phyloP scores from a whole-genome alignment of 2,329 filamentous ascomycete genomes.

The Ophiostoma populinum region DNA sequence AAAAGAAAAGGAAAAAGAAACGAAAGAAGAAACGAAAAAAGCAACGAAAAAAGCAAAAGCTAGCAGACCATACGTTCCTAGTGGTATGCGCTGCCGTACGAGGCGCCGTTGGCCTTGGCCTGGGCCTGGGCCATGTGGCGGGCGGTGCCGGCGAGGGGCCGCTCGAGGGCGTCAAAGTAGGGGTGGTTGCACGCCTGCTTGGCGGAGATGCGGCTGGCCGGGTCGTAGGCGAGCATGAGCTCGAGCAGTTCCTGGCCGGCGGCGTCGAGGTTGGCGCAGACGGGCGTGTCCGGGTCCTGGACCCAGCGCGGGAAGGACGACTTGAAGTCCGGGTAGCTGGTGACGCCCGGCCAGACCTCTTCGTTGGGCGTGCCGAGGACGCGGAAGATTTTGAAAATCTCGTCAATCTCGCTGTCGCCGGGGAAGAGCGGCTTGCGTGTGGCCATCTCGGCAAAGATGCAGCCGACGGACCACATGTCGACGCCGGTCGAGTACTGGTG shows the following conservation, averaged over 20 bases:
- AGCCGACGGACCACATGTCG: slow-evolving; percentile 84
- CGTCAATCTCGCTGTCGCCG: slow-evolving; percentile 79
- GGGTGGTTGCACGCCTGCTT: slow-evolving; percentile 74
- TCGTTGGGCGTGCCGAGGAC: slow-evolving; percentile 69
- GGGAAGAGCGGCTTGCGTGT: slow-evolving; percentile 79
- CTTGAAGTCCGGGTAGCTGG: slow-evolving; percentile 81
- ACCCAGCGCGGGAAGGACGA: slow-evolving; percentile 75
- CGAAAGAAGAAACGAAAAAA: slow-evolving; percentile 1
- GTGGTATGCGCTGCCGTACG: slow-evolving; percentile 17
- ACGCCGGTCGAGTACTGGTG: slow-evolving; percentile 86
- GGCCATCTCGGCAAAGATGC: slow-evolving; percentile 88
- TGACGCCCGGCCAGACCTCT: slow-evolving; percentile 67
- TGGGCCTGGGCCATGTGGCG: slow-evolving; percentile 5
- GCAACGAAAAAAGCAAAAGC: background rate
- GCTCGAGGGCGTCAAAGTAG: slow-evolving; percentile 42
- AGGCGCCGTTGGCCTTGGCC: too few relatives aligned
- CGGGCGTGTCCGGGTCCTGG: slow-evolving; percentile 42
- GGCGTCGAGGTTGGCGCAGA: slow-evolving; percentile 57
- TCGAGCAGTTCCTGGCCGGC: slow-evolving; percentile 48
- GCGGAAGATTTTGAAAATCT: slow-evolving; percentile 88
- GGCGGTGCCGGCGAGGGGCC: background rate
- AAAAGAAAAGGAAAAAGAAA: background rate
- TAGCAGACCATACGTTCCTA: slow-evolving; percentile 11
- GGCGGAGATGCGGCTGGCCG: slow-evolving; percentile 65
- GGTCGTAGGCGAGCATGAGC: slow-evolving; percentile 64